These are phyloP conservation scores for Trichoderma cornu-damae DNA, from an alignment of 2,329 filamentous ascomycete genomes.

Conservation along the genomic window DNA sequence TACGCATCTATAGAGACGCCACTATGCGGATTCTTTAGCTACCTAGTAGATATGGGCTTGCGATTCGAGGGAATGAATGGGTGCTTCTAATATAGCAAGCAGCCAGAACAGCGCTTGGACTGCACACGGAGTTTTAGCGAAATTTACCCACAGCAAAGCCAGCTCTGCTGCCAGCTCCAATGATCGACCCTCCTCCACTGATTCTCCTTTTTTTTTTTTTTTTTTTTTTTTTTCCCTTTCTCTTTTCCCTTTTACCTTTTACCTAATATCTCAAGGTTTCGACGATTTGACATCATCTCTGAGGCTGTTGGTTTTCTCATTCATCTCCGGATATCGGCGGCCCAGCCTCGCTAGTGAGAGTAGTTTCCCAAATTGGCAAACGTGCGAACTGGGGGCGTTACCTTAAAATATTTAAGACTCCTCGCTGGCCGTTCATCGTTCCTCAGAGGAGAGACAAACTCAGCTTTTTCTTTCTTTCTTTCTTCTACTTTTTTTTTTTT, in stretches of 20 bases:
- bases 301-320: background rate
- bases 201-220: conserved; percentile 17
- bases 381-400: conserved; percentile 5
- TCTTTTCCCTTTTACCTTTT: background rate
- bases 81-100: too few relatives aligned
- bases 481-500: background rate
- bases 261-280: background rate
- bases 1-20: background rate
- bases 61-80: too few relatives aligned
- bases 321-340: conserved; percentile 10
- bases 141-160: conserved; percentile 19
- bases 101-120: conserved; percentile 5
- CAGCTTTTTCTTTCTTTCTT: background rate
- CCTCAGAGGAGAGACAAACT: background rate
- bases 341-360: conserved; percentile 6
- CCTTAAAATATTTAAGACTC: conserved; percentile 2
- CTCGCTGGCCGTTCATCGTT: background rate
- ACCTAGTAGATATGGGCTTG: too few relatives aligned
- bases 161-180: conserved; percentile 8
- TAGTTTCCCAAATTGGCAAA: conserved; percentile 14
- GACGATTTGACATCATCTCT: background rate
- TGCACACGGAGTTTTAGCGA: conserved; percentile 21
- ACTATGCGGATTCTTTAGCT: background rate
- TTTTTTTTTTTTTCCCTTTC: background rate
- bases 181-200: conserved; percentile 12